A percentile compares a stretch with the other conserved stretches of the same genome.
phyloP scores from a whole-genome alignment of 1,284 basidiomycete genomes.

The Cryptococcus sp. region DNA sequence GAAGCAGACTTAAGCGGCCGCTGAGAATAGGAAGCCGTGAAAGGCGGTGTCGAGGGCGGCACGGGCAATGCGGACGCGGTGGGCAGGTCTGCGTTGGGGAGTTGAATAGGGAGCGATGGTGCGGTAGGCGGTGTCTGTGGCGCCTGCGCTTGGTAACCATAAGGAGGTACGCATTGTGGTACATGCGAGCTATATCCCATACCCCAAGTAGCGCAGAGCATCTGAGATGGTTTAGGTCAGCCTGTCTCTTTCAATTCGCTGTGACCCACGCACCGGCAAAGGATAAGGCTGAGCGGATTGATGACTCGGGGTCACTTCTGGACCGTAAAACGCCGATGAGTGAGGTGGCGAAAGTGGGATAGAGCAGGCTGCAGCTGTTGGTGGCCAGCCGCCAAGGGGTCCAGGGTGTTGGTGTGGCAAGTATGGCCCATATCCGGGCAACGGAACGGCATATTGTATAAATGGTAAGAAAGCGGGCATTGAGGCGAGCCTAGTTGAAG shows the following conservation, averaged over 20 bases:
- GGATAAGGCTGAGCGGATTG: no score
- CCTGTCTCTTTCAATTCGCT: neutral
- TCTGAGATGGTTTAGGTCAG: conserved; percentile 2
- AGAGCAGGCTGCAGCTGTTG: no score
- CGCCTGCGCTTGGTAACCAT: no score
- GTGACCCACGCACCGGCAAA: neutral
- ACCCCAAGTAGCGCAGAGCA: conserved; percentile 10
- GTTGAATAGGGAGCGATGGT: neutral
- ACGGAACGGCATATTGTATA: no score
- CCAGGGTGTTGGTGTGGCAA: no score
- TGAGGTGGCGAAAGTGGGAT: conserved; percentile 1
- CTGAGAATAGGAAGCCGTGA: neutral
- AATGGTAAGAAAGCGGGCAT: no score
- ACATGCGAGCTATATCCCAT: conserved; percentile 5
- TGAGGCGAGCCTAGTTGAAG: no score
- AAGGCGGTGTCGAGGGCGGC: neutral
- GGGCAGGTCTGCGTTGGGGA: neutral
- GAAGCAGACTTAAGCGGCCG: neutral
- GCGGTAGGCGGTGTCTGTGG: neutral
- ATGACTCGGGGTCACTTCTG: neutral
- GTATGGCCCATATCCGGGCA: no score
- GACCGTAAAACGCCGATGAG: neutral
- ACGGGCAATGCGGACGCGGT: neutral
- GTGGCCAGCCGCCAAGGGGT: no score
- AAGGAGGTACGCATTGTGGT: no score